Conservation (phyloP, 2,329 filamentous ascomycete species). For the Pyricularia grisea region DNA sequence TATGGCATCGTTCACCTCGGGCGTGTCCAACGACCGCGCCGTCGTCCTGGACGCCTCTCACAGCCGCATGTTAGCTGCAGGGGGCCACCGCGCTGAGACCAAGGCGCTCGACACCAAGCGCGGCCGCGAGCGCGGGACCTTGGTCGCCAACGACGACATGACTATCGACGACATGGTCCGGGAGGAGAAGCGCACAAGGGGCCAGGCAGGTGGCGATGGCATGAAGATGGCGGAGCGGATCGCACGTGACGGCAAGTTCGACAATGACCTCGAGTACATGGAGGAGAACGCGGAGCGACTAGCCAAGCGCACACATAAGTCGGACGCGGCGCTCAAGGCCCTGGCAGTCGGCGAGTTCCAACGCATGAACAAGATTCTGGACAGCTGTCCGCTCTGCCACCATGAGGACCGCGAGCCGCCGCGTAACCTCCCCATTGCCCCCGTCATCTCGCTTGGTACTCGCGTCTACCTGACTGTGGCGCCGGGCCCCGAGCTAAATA, state of each 20-base stretch:
- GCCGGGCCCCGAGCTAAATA: slow-evolving; percentile 79
- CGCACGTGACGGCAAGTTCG: slow-evolving; percentile 84
- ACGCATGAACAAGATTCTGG: slow-evolving; percentile 77
- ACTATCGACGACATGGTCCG: slow-evolving; percentile 93
- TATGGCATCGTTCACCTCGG: slow-evolving; percentile 44
- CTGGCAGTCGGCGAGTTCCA: slow-evolving; percentile 82
- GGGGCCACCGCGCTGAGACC: slow-evolving; percentile 53
- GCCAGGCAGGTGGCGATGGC: slow-evolving; percentile 70
- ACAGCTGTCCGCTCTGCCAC: slow-evolving; percentile 82
- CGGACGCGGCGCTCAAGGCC: slow-evolving; percentile 79
- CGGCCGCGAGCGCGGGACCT: slow-evolving; percentile 72
- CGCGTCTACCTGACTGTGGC: slow-evolving; percentile 81
- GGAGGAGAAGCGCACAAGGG: slow-evolving; percentile 79
- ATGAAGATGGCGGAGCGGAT: slow-evolving; percentile 83
- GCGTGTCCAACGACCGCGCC: slow-evolving; percentile 46
- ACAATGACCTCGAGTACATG: slow-evolving; percentile 91
- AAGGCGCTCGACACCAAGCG: slow-evolving; percentile 70
- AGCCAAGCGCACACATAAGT: slow-evolving; percentile 78
- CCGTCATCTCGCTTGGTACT: slow-evolving; percentile 77
- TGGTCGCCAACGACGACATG: slow-evolving; percentile 94
- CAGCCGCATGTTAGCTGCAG: slow-evolving; percentile 74
- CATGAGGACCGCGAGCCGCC: slow-evolving; percentile 71
- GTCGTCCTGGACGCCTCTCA: slow-evolving; percentile 84
- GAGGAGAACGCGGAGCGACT: slow-evolving; percentile 93
- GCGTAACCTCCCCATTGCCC: slow-evolving; percentile 62